Percentiles rank a stretch among this genome's conserved stretches.
Conservation (phyloP, 495 filamentous ascomycete species). For the Aspergillus steynii region DNA sequence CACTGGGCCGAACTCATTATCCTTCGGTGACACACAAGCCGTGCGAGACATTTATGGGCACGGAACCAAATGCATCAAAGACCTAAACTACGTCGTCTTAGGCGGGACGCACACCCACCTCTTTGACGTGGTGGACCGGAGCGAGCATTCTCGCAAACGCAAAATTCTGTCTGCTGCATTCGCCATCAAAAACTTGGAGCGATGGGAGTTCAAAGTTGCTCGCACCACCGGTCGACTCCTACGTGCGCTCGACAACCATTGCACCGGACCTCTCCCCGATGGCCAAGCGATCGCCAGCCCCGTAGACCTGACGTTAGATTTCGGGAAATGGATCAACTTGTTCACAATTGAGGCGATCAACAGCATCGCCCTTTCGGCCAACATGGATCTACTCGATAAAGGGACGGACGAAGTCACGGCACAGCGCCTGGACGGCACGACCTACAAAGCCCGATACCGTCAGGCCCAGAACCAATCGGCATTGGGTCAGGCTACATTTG, state of each 20-base stretch:
- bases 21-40: slow-evolving; percentile 36
- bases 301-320: slow-evolving; percentile 26
- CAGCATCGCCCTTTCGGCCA: slow-evolving; percentile 42
- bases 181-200: slow-evolving; percentile 47
- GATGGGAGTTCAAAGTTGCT: slow-evolving; percentile 48
- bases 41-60: slow-evolving; percentile 55
- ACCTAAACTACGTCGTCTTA: slow-evolving; percentile 36
- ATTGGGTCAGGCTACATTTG: slow-evolving; percentile 15
- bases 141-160: slow-evolving; percentile 39
- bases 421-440: slow-evolving; percentile 31
- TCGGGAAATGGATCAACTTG: slow-evolving; percentile 29
- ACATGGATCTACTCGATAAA: slow-evolving; percentile 43
- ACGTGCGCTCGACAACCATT: slow-evolving; percentile 23
- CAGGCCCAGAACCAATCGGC: slow-evolving; percentile 17
- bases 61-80: slow-evolving; percentile 44
- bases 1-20: slow-evolving; percentile 48
- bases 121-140: slow-evolving; percentile 36
- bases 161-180: slow-evolving; percentile 45
- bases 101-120: slow-evolving; percentile 39
- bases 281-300: slow-evolving; percentile 4
- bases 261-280: slow-evolving; percentile 15
- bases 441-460: slow-evolving; percentile 19
- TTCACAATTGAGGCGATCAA: slow-evolving; percentile 44
- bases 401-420: slow-evolving; percentile 36
- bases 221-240: slow-evolving; percentile 36